These are phyloP conservation scores for Dothidotthia symphoricarpi DNA, from an alignment of 2,329 filamentous ascomycete species.

Conservation along the genomic window DNA sequence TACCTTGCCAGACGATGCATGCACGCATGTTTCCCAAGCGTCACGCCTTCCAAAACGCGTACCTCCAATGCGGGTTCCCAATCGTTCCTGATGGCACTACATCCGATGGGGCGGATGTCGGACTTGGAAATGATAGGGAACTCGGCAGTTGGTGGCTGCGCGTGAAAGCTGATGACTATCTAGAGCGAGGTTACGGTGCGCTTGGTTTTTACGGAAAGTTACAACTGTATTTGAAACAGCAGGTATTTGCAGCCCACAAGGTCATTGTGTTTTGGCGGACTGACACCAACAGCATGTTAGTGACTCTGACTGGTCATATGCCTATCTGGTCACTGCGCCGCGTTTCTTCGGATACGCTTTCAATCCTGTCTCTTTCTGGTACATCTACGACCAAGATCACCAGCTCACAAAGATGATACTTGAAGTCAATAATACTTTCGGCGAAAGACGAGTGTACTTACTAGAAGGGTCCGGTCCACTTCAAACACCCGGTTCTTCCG, in stretches of 20 bases:
- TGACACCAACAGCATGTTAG: conserved; percentile 53
- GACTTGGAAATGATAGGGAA: conserved; percentile 22
- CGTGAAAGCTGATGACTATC: conserved; percentile 60
- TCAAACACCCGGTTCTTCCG: conserved; percentile 11
- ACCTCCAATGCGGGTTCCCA: conserved; percentile 67
- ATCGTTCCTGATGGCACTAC: conserved; percentile 58
- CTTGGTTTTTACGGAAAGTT: conserved; percentile 64
- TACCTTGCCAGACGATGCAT: conserved; percentile 66
- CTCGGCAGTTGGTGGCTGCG: conserved; percentile 55
- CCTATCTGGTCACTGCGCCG: conserved; percentile 70
- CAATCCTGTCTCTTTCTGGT: conserved; percentile 78
- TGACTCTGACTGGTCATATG: conserved; percentile 61
- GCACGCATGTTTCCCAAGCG: conserved; percentile 64
- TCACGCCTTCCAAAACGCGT: conserved; percentile 69
- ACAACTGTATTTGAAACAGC: conserved; percentile 55
- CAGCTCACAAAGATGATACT: conserved; percentile 64
- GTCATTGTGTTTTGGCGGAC: neutral
- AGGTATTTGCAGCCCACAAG: conserved; percentile 45
- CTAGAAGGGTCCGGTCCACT: conserved; percentile 44
- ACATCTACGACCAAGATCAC: conserved; percentile 63
- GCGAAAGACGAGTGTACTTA: conserved; percentile 66
- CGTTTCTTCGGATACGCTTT: conserved; percentile 68
- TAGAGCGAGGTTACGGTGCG: conserved; percentile 54
- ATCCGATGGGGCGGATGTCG: conserved; percentile 13
- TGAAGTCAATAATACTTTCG: conserved; percentile 77